Evolutionary conservation across 2,329 filamentous ascomycete species (phyloP).

Genomic region (Erysiphe pisi): DNA sequence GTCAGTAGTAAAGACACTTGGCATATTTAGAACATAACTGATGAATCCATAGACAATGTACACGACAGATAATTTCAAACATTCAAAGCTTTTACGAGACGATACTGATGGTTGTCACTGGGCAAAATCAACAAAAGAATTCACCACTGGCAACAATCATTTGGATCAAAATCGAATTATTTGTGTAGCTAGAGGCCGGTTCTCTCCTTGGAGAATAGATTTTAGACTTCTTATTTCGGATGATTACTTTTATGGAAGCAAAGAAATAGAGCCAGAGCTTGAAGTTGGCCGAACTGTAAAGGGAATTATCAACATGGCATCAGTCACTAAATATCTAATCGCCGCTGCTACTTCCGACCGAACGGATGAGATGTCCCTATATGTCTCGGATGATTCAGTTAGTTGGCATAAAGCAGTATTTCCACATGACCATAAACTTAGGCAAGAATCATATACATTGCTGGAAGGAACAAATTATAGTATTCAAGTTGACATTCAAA

Average conservation of each 20-base stretch:
- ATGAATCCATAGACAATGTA: conserved; percentile 46
- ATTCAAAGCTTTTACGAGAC: conserved; percentile 53
- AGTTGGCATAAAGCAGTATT: conserved; percentile 91
- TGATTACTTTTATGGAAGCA: conserved; percentile 58
- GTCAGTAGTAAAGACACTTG: conserved; percentile 34
- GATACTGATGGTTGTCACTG: conserved; percentile 72
- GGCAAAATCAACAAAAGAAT: conserved; percentile 66
- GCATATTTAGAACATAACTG: conserved; percentile 23
- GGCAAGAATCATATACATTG: conserved; percentile 83
- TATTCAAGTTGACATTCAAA: conserved; percentile 91
- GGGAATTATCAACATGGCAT: conserved; percentile 70
- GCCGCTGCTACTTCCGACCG: conserved; percentile 68
- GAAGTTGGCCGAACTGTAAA: conserved; percentile 61
- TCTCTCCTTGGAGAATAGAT: conserved; percentile 60
- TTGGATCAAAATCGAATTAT: conserved; percentile 61
- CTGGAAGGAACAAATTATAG: conserved; percentile 96
- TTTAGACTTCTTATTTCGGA: conserved; percentile 73
- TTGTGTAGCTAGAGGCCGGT: conserved; percentile 66
- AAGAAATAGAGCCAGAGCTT: conserved; percentile 65
- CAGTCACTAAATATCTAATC: conserved; percentile 77
- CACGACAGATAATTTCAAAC: conserved; percentile 75
- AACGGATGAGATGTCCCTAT: conserved; percentile 85
- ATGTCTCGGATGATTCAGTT: conserved; percentile 70
- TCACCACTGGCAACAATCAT: conserved; percentile 56
- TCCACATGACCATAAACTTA: conserved; percentile 63